phyloP scores from a whole-genome alignment of 176 grass and related monocot genomes.

The Zoysia pacifica region DNA sequence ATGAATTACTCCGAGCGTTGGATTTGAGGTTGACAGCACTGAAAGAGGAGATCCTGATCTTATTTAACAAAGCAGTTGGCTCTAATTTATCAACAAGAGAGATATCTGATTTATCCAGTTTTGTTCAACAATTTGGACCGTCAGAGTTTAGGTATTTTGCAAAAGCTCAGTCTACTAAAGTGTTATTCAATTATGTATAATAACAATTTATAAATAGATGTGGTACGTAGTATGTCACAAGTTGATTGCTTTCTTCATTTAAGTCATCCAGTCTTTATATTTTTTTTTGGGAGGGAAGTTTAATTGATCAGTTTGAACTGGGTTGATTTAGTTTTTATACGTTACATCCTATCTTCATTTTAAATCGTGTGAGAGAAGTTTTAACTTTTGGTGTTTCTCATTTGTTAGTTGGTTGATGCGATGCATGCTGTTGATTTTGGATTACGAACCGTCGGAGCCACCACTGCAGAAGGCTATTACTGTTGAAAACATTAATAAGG shows the following conservation, averaged over 20 bases:
- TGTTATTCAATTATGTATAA: neutral
- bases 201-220: neutral
- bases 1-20: conserved; percentile 86
- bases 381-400: conserved; percentile 42
- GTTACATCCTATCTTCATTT: neutral
- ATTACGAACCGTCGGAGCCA: conserved; percentile 38
- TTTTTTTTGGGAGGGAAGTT: neutral
- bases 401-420: conserved; percentile 68
- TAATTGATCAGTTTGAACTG: conserved; percentile 28
- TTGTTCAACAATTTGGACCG: conserved; percentile 75
- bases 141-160: conserved; percentile 79
- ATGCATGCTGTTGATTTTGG: conserved; percentile 58
- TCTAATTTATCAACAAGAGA: conserved; percentile 60
- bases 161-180: neutral
- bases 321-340: neutral
- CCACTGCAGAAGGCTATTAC: conserved; percentile 18
- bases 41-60: conserved; percentile 67
- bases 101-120: conserved; percentile 69
- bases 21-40: conserved; percentile 80
- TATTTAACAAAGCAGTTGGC: conserved; percentile 62
- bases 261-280: neutral
- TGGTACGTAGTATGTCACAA: neutral
- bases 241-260: neutral
- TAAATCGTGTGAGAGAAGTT: conserved; percentile 15
- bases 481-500: conserved; percentile 40